phyloP scores from a whole-genome alignment of 164 flowering plant species.

The Cinnamomum chago region DNA sequence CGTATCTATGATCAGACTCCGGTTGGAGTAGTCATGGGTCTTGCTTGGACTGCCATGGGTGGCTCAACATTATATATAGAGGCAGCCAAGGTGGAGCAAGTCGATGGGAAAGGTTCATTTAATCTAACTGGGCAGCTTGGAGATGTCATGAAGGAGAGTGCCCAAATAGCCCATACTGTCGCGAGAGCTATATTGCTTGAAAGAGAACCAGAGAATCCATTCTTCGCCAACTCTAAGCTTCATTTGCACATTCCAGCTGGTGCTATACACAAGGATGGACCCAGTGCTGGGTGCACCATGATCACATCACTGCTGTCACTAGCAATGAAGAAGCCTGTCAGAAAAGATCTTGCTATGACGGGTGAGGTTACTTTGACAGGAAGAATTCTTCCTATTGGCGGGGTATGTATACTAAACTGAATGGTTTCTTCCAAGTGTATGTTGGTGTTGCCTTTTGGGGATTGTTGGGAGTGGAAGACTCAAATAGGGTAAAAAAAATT shows the following conservation, averaged over 20 bases:
- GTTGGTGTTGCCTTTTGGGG: no score
- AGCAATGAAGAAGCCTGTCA: conserved; percentile 77
- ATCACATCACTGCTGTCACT: conserved; percentile 86
- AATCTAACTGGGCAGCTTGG: conserved; percentile 91
- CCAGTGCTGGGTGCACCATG: conserved; percentile 99
- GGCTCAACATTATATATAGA: conserved; percentile 91
- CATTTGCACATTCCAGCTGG: conserved; percentile 99
- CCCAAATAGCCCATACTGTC: conserved; percentile 90
- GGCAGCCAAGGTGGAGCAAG: conserved; percentile 71
- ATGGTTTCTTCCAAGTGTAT: no score
- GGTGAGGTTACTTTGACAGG: conserved; percentile 94
- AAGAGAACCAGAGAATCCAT: conserved; percentile 65
- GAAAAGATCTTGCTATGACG: conserved; percentile 90
- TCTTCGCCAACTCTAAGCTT: conserved; percentile 71
- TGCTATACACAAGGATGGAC: conserved; percentile 98
- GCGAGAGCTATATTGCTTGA: conserved; percentile 61
- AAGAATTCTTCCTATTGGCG: conserved; percentile 90
- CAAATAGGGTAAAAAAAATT: no score
- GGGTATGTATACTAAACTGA: conserved; percentile 48
- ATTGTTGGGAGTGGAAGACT: no score
- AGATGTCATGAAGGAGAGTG: conserved; percentile 98
- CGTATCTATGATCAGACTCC: conserved; percentile 82
- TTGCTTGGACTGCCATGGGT: conserved; percentile 99
- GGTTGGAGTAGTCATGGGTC: conserved; percentile 95
- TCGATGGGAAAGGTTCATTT: conserved; percentile 82